Base-by-base conservation (phyloP, 345 rosid genomes). In the Adansonia digitata region DNA sequence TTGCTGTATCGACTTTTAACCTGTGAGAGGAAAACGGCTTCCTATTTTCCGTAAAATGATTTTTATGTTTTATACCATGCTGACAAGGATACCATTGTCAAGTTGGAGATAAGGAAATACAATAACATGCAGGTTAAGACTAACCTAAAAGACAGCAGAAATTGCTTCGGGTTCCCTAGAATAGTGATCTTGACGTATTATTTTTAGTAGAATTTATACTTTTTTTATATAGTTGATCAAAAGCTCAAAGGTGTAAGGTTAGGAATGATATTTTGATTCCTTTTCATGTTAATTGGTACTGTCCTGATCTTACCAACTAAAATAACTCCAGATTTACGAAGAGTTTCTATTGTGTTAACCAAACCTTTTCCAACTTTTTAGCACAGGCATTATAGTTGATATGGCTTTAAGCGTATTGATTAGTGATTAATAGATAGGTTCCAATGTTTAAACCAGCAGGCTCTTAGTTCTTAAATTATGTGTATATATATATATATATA, bases 1-100 rank as follows among this genome's bases (percentile, higher is more conserved):
- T 74, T 65, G 72, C 56, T 77, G 79, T 78, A 77, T 60, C 52
- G 27, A 43, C 57, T n/a, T 67, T 10, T 60, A 24, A 55, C 31
- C 61, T 34, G 63, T 75, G 37, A 40, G 72, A 52, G 77, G 20
- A 69, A 43, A 34, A 51, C 57, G 69, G 29, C 74, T 45, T 24
- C 63, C 17, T 22, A 15, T 75, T 74, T n/a, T 65, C 22, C 3
- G 15, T 4, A 7, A 31, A 57, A 43, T 22, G 12, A 29, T 68
- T 40, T 27, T 45, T 13, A 65, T n/a, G n/a, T n/a, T n/a, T n/a
- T n/a, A n/a, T n/a, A n/a, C n/a, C n/a, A n/a, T 42, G 70, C 67
- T 62, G 9, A 34, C 24, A 34, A 62, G 43, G 40, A 64, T 39
- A 31, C 49, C n/a, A 11, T 65, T 11, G 48, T 46, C 56, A 68